Evolutionary conservation across 2,329 filamentous ascomycete genomes (phyloP), one percentile per base, ranked within the genome.

Genomic region (Macrophomina pseudophaseolina): DNA sequence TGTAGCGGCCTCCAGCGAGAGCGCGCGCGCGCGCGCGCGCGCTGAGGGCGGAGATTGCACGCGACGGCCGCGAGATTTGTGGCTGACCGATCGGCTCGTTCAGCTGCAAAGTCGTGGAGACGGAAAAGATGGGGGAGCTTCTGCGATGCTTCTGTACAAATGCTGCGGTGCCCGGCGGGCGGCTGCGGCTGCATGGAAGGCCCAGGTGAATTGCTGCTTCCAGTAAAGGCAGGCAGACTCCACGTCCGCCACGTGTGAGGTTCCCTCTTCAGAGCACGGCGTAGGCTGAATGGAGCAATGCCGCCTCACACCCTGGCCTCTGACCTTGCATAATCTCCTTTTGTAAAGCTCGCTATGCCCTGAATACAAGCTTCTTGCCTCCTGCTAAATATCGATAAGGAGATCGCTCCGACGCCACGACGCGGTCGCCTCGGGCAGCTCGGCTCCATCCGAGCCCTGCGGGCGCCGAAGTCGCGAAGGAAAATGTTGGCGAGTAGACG

Each of bases 331-430:
- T 62, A 62, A 62, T 49, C 58, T 49, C 58, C 42, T 49, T 62
- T 48, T 28, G 30, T 38, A 14, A 49, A 49, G 23, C 38, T 32
- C 54, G 35, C 38, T 32, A 12, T 46, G 44, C 44, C 58, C 58
- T 62, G 48, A 48, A 62, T 62, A 62, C 49, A 62, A 62, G 58
- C 58, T 62, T 62, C 58, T 62, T 33, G 8, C 44, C 30, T 48
- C 30, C 58, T 49, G 30, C 56, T 60, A 60, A 60, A 46, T 60
- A 60, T 48, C 56, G 56, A 60, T 60, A 60, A 60, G 56, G 56
- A 60, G 56, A 60, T 60, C 40, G 56, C 56, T 60, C 56, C 56
- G 56, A 48, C 53, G 53, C 23, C 42, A 44, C 52, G n/a, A 46
- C 54, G 35, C 28, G 33, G 28, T 53, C 49, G 49, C 12, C 28